A percentile compares a stretch with the other conserved stretches of the same genome.
Evolutionary conservation across 441 rosid genomes (phyloP).

Genomic region (Erodium chrysanthum): DNA sequence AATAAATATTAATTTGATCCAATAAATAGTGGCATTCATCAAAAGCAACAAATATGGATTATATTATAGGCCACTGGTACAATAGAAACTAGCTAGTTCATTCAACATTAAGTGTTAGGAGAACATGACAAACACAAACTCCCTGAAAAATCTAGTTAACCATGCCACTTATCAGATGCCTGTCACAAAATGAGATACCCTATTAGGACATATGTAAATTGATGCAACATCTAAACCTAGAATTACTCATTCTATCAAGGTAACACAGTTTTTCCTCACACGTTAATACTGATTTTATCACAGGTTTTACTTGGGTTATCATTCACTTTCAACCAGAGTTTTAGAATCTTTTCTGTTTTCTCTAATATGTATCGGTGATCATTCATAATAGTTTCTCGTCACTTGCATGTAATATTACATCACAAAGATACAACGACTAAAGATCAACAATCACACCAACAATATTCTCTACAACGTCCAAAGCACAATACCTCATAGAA

Average conservation of each 20-base stretch:
- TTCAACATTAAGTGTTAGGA: neutral
- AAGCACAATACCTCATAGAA: neutral
- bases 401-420: neutral
- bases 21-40: conserved; percentile 1
- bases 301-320: no score
- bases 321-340: neutral
- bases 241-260: neutral
- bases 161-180: neutral
- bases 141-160: conserved; percentile 1
- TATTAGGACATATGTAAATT: neutral
- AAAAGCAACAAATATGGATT: neutral
- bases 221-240: neutral
- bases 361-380: neutral
- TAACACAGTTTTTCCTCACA: neutral
- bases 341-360: neutral
- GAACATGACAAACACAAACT: neutral
- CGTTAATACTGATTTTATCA: no score
- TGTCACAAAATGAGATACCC: conserved; percentile 1
- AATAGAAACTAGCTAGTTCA: neutral
- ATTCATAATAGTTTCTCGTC: neutral
- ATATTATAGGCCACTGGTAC: neutral
- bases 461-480: neutral
- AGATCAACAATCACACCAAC: neutral
- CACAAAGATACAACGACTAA: neutral
- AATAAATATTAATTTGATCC: neutral